phyloP scores from a whole-genome alignment of 2,329 filamentous ascomycete genomes.

The Penicillium hordei region DNA sequence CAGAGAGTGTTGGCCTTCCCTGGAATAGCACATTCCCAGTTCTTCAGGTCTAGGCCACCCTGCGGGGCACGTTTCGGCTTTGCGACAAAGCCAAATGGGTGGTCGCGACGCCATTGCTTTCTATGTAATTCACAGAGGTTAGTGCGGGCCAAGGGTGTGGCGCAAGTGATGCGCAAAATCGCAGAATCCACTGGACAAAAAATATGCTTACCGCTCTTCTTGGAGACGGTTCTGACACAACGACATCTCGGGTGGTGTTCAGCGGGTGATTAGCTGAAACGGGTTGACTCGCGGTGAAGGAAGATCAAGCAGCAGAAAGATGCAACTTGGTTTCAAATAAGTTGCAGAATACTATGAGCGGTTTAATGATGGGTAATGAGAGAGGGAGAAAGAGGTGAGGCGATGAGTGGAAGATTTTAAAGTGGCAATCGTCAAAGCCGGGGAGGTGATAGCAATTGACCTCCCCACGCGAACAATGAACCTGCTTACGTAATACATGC shows the following conservation, averaged over 20 bases:
- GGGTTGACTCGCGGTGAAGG: neutral
- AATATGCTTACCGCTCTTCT: conserved; percentile 68
- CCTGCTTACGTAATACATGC: conserved; percentile 1
- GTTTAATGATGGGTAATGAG: neutral
- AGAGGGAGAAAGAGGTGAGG: neutral
- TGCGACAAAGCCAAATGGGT: conserved; percentile 96
- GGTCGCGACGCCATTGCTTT: conserved; percentile 95
- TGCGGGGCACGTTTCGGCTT: conserved; percentile 77
- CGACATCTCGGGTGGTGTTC: conserved; percentile 60
- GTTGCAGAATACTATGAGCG: neutral
- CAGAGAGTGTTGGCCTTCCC: conserved; percentile 96
- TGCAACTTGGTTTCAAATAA: neutral
- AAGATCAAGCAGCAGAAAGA: neutral
- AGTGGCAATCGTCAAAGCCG: conserved; percentile 6
- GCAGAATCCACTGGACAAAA: neutral
- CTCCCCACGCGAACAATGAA: conserved; percentile 4
- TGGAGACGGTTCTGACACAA: conserved; percentile 84
- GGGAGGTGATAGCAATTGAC: conserved; percentile 9
- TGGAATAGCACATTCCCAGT: conserved; percentile 94
- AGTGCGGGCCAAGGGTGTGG: conserved; percentile 1
- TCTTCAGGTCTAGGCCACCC: conserved; percentile 85
- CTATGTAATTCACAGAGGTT: conserved; percentile 48
- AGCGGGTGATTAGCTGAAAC: neutral
- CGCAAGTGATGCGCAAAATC: neutral
- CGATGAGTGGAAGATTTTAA: conserved; percentile 1